These are phyloP conservation scores for Oemleria cerasiformis DNA, from an alignment of 306 rosid genomes.

Conservation along the genomic window DNA sequence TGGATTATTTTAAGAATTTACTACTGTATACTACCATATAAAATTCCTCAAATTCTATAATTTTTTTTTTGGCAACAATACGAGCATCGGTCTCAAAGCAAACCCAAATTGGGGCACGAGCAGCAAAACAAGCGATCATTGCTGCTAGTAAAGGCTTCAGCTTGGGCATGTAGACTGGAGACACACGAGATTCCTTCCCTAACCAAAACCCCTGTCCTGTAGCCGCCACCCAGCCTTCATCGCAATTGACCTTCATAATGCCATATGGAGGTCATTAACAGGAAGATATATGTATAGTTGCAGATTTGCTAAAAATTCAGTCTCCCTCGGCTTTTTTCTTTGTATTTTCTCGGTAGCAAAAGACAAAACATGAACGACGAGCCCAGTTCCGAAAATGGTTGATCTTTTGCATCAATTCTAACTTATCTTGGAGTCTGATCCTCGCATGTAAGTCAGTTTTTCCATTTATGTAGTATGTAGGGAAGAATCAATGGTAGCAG, in stretches of 20 bases:
- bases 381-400: constrained; percentile 16
- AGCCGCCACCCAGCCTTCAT: too few relatives aligned
- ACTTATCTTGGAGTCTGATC: constrained; percentile 62
- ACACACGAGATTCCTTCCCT: too few relatives aligned
- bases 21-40: too few relatives aligned
- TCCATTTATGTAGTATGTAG: background rate
- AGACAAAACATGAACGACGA: constrained; percentile 33
- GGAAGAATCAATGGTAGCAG: background rate
- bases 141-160: too few relatives aligned
- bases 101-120: too few relatives aligned
- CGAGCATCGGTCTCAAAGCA: too few relatives aligned
- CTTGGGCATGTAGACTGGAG: too few relatives aligned
- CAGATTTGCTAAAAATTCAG: background rate
- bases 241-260: too few relatives aligned
- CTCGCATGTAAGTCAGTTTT: constrained; percentile 50
- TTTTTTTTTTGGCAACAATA: background rate
- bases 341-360: background rate
- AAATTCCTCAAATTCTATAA: background rate
- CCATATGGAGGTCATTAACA: too few relatives aligned
- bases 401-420: constrained; percentile 63
- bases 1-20: background rate
- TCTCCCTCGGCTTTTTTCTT: background rate
- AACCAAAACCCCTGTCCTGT: too few relatives aligned
- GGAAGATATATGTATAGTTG: too few relatives aligned
- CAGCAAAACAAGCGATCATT: too few relatives aligned